Percentiles rank a stretch among this genome's conserved stretches.
Conservation (phyloP, 2,329 filamentous ascomycete genomes). For the Aspergillus fumigatus region DNA sequence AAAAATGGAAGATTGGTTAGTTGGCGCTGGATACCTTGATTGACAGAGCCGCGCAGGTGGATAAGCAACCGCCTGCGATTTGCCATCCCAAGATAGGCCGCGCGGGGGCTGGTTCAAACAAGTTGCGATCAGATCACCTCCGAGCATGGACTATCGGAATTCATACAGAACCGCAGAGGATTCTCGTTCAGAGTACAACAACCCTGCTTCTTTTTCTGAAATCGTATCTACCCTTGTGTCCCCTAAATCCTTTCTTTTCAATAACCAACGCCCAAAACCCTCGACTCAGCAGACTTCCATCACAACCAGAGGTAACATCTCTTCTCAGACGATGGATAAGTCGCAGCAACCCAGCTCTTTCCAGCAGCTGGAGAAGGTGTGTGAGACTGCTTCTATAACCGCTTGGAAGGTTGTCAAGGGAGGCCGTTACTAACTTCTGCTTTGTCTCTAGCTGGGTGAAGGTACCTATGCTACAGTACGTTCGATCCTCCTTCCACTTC, state of each 20-base stretch:
- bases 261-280: constrained; percentile 16
- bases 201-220: constrained; percentile 21
- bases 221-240: constrained; percentile 33
- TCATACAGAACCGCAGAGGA: constrained; percentile 12
- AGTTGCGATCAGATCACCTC: background rate
- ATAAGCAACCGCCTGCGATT: constrained; percentile 3
- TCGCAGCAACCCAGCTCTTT: constrained; percentile 93
- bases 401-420: background rate
- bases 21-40: background rate
- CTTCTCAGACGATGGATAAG: constrained; percentile 66
- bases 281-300: constrained; percentile 11
- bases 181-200: constrained; percentile 17
- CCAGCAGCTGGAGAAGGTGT: constrained; percentile 89
- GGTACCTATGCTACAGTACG: constrained; percentile 95
- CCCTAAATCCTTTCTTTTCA: constrained; percentile 34
- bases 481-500: constrained; percentile 12
- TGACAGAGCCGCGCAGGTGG: background rate
- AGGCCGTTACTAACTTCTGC: constrained; percentile 24
- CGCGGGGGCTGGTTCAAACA: constrained; percentile 10
- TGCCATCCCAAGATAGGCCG: constrained; percentile 2
- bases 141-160: constrained; percentile 15
- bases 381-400: constrained; percentile 1
- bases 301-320: constrained; percentile 7
- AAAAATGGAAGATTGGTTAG: background rate
- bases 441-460: constrained; percentile 66